These are phyloP conservation scores for Collariella sp. DNA, from an alignment of 495 filamentous ascomycete species.

Conservation along the genomic window DNA sequence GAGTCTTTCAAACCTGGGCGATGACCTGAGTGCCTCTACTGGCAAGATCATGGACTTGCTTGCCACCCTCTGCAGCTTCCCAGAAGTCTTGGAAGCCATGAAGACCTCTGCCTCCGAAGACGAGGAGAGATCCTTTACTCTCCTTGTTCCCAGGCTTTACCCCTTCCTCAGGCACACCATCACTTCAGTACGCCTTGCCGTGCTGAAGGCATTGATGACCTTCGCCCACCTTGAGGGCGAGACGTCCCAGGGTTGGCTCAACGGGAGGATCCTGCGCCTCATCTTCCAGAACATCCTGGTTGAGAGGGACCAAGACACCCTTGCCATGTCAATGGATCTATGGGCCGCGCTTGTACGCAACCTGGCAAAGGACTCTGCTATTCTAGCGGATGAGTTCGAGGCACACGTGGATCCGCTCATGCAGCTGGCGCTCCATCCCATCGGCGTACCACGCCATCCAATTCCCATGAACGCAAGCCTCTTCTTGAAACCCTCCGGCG, in stretches of 20 bases:
- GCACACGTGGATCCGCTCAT: conserved; percentile 68
- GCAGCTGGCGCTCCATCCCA: conserved; percentile 73
- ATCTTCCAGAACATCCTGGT: conserved; percentile 93
- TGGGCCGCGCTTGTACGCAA: conserved; percentile 70
- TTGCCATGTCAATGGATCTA: conserved; percentile 73
- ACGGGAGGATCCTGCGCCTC: conserved; percentile 77
- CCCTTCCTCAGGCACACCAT: conserved; percentile 96
- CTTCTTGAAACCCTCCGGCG: conserved; percentile 91
- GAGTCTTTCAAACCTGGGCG: conserved; percentile 87
- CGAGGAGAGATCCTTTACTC: conserved; percentile 76
- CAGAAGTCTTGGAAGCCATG: conserved; percentile 88
- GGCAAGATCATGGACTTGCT: conserved; percentile 96
- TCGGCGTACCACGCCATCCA: conserved; percentile 81
- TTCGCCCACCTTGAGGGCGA: conserved; percentile 80
- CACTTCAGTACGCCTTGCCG: conserved; percentile 85
- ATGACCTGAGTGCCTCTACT: conserved; percentile 94
- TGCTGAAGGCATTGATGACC: conserved; percentile 83
- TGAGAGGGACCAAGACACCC: conserved; percentile 68
- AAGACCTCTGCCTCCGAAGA: conserved; percentile 77
- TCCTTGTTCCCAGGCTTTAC: conserved; percentile 87
- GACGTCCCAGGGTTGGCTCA: conserved; percentile 83
- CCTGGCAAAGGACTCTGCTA: conserved; percentile 48
- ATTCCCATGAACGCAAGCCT: conserved; percentile 81
- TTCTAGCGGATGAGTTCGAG: conserved; percentile 56
- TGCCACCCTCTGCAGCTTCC: conserved; percentile 90